A percentile compares a stretch with the other conserved stretches of the same genome.
These are phyloP conservation scores for Paspalum notatum DNA, from an alignment of 176 grass and related monocot genomes.

Conservation along the genomic window DNA sequence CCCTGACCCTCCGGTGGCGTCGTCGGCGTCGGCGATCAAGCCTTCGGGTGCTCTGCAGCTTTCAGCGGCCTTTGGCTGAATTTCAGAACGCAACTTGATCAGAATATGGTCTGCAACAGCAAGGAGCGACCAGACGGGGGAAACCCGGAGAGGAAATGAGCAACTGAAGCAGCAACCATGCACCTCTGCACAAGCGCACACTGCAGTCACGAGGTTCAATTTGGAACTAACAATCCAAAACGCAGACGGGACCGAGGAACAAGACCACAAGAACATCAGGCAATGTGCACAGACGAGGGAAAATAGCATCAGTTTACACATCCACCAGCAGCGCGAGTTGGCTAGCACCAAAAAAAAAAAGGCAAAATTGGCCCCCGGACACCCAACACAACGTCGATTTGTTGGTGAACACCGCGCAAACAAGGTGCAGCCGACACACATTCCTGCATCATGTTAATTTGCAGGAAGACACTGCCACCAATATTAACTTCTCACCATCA, in stretches of 20 bases:
- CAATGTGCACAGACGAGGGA: background rate
- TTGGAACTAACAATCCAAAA: background rate
- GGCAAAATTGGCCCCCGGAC: too few species aligned
- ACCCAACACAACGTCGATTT: too few species aligned
- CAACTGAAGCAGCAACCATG: background rate
- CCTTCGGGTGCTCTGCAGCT: too few species aligned
- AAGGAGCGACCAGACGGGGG: background rate
- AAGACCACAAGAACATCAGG: background rate
- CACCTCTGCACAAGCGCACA: too few species aligned
- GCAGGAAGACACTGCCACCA: too few species aligned
- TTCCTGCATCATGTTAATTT: too few species aligned
- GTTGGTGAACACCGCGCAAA: too few species aligned
- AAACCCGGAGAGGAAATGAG: background rate
- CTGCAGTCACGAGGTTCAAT: background rate
- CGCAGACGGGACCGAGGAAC: background rate
- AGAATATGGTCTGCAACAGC: background rate
- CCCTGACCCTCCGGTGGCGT: background rate
- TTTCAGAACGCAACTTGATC: background rate
- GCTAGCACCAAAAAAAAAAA: background rate
- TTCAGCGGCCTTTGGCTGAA: too few species aligned
- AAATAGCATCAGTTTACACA: background rate
- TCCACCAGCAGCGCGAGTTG: background rate
- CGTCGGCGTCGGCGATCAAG: background rate
- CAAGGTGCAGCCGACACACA: too few species aligned
- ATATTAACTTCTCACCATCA: too few species aligned